Conservation (phyloP, 495 filamentous ascomycete genomes). For the Penicillium crystallinum region DNA sequence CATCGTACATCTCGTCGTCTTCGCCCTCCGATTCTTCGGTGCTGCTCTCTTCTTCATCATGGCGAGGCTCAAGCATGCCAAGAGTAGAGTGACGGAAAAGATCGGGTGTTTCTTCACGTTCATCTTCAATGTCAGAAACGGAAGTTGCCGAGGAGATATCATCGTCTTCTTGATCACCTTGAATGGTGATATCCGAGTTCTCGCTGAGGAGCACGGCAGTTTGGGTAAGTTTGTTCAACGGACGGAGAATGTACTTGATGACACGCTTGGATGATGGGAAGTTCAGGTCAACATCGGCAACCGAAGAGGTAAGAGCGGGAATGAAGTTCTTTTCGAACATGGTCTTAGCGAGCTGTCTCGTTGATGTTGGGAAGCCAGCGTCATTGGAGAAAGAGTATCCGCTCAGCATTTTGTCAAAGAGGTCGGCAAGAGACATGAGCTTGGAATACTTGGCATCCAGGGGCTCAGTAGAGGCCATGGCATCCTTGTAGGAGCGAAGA, state of each 20-base stretch:
- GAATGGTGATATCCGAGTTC: slow-evolving; percentile 61
- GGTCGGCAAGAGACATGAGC: slow-evolving; percentile 77
- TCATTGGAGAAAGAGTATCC: slow-evolving; percentile 61
- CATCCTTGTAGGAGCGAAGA: slow-evolving; percentile 87
- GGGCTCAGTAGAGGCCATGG: slow-evolving; percentile 68
- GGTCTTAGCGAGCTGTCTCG: slow-evolving; percentile 74
- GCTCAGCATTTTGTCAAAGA: slow-evolving; percentile 88
- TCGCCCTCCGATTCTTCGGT: slow-evolving; percentile 60
- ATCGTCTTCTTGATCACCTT: slow-evolving; percentile 71
- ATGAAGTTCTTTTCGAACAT: slow-evolving; percentile 99
- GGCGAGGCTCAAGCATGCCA: slow-evolving; percentile 84
- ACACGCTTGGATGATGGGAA: slow-evolving; percentile 88
- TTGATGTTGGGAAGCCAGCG: slow-evolving; percentile 42
- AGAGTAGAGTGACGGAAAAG: slow-evolving; percentile 94
- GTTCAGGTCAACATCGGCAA: slow-evolving; percentile 93
- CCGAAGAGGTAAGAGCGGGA: slow-evolving; percentile 76
- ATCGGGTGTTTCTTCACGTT: slow-evolving; percentile 94
- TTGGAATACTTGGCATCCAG: slow-evolving; percentile 84
- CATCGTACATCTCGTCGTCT: slow-evolving; percentile 81
- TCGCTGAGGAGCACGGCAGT: slow-evolving; percentile 83
- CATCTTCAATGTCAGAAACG: slow-evolving; percentile 78
- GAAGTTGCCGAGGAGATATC: slow-evolving; percentile 89
- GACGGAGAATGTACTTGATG: slow-evolving; percentile 91
- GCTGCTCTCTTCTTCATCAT: slow-evolving; percentile 69
- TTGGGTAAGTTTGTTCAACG: slow-evolving; percentile 78